phyloP scores from a whole-genome alignment of 257 asterid species.

The Datura wrightii region DNA sequence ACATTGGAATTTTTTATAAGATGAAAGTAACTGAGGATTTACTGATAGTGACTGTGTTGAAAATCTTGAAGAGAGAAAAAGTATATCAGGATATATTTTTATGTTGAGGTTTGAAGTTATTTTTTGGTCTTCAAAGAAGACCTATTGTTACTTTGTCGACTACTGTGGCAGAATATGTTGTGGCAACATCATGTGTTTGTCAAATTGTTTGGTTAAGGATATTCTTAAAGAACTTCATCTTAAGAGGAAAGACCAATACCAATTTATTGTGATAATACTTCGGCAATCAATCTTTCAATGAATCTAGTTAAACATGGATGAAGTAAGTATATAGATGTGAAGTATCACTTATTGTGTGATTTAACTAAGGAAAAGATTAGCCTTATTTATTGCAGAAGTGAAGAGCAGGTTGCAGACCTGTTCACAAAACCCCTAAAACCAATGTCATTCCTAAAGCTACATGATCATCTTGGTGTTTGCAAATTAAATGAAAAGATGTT shows the following conservation, averaged over 20 bases:
- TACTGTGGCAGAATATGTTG: neutral
- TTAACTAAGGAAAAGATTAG: too few species aligned
- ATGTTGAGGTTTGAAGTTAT: neutral
- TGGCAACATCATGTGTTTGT: neutral
- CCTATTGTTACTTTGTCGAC: neutral
- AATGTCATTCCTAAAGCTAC: too few species aligned
- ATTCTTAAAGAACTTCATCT: neutral
- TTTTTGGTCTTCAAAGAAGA: neutral
- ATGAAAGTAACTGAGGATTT: neutral
- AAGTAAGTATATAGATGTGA: too few species aligned
- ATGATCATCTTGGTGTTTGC: too few species aligned
- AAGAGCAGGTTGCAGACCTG: neutral
- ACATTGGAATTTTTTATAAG: neutral
- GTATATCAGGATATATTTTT: neutral
- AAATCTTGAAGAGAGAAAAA: neutral
- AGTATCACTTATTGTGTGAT: too few species aligned
- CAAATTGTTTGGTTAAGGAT: neutral
- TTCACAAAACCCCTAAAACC: neutral
- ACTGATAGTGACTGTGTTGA: neutral
- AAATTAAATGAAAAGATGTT: too few species aligned
- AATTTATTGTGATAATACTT: too few species aligned
- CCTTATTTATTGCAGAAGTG: neutral
- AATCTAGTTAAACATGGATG: too few species aligned
- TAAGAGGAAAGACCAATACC: too few species aligned
- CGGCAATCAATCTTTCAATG: too few species aligned